phyloP scores from a whole-genome alignment of 2,329 filamentous ascomycete species.

The Pseudocercospora crystallina region DNA sequence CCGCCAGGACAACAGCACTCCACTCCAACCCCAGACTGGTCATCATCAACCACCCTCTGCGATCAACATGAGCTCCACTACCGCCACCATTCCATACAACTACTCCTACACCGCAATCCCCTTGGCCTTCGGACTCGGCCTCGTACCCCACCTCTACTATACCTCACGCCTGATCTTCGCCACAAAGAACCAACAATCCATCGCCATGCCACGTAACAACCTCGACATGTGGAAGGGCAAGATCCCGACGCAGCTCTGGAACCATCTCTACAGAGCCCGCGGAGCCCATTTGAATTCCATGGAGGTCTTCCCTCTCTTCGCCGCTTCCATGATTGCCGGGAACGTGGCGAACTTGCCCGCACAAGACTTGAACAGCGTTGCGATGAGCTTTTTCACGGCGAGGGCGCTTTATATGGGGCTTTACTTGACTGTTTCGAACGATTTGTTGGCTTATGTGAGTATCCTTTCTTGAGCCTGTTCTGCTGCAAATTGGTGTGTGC shows the following conservation, averaged over 20 bases:
- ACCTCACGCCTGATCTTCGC: conserved; percentile 26
- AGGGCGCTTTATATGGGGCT: conserved; percentile 25
- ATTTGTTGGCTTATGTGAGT: conserved; percentile 23
- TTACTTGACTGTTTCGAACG: conserved; percentile 25
- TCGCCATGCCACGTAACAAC: conserved; percentile 27
- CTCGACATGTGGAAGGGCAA: conserved; percentile 28
- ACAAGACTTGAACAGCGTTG: conserved; percentile 24
- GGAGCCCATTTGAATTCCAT: conserved; percentile 49
- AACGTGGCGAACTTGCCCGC: conserved; percentile 24
- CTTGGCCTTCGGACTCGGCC: conserved; percentile 23
- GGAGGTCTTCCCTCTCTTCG: conserved; percentile 44
- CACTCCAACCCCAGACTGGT: neutral
- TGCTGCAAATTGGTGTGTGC: neutral
- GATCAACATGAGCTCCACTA: neutral
- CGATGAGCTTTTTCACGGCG: conserved; percentile 23
- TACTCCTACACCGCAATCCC: conserved; percentile 28
- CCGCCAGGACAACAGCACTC: neutral
- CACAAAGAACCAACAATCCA: conserved; percentile 23
- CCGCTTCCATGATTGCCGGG: conserved; percentile 36
- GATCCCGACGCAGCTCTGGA: conserved; percentile 25
- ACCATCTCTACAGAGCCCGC: conserved; percentile 24
- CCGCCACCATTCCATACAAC: conserved; percentile 17
- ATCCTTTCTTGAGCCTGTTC: too few species aligned
- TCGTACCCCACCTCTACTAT: conserved; percentile 27
- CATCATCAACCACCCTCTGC: too few species aligned